A percentile compares a stretch with the other conserved stretches of the same genome.
Evolutionary conservation across 495 filamentous ascomycete species (phyloP).

Genomic region (Tirmania nivea): DNA sequence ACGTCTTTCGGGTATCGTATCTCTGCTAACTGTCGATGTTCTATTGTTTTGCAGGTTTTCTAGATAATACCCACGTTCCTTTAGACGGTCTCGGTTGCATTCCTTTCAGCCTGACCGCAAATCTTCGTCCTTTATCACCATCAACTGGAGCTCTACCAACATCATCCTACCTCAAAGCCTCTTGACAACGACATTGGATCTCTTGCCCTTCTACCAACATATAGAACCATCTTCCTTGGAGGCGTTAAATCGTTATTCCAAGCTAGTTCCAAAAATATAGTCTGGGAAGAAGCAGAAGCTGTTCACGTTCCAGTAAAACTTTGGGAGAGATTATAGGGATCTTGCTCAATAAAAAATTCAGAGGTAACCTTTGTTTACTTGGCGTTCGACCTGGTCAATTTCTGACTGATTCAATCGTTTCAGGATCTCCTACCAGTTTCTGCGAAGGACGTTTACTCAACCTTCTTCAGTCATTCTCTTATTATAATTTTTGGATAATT

Average conservation of each 20-base stretch:
- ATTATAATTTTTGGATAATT: slow-evolving; percentile 11
- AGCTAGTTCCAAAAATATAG: background rate
- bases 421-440: slow-evolving; percentile 4
- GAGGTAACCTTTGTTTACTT: too few relatives aligned
- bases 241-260: background rate
- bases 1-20: slow-evolving; percentile 11
- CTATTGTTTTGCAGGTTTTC: slow-evolving; percentile 10
- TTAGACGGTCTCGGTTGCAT: background rate
- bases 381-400: too few relatives aligned
- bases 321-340: background rate
- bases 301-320: background rate
- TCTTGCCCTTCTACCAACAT: too few relatives aligned
- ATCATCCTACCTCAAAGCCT: background rate
- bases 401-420: too few relatives aligned
- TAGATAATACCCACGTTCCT: background rate
- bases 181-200: background rate
- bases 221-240: background rate
- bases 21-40: slow-evolving; percentile 15
- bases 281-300: background rate
- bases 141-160: background rate
- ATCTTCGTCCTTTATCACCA: background rate
- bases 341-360: background rate
- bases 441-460: slow-evolving; percentile 4
- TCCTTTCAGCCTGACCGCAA: background rate
- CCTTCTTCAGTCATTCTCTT: slow-evolving; percentile 15